These are phyloP conservation scores for Craterostigma plantagineum DNA, from an alignment of 257 asterid genomes.

Conservation along the genomic window DNA sequence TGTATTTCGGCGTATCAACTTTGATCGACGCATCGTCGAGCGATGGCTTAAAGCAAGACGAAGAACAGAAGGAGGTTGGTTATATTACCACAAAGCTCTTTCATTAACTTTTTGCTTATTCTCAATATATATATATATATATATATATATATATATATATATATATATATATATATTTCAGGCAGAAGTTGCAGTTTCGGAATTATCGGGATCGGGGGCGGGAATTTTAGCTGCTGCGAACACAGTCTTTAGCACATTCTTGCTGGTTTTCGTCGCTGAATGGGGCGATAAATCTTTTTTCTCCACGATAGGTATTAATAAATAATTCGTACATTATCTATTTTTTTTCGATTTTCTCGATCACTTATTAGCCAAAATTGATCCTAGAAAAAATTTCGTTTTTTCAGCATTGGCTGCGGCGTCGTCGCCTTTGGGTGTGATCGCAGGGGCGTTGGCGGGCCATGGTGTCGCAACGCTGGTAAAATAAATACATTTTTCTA, in stretches of 20 bases:
- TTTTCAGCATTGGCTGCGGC: conserved; percentile 88
- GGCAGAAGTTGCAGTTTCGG: conserved; percentile 91
- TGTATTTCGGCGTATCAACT: conserved; percentile 87
- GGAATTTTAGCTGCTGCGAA: conserved; percentile 73
- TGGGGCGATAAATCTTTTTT: conserved; percentile 98
- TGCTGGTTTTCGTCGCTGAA: conserved; percentile 84
- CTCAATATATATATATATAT: background rate
- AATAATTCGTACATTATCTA: too few species aligned
- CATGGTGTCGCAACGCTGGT: conserved; percentile 93
- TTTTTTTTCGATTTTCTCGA: too few species aligned
- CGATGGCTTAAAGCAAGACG: conserved; percentile 69
- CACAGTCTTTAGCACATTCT: conserved; percentile 63
- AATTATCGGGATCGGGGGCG: conserved; percentile 69
- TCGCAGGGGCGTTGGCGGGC: conserved; percentile 94
- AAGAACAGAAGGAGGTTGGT: conserved; percentile 90
- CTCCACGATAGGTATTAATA: conserved; percentile 91
- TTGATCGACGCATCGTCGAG: conserved; percentile 84
- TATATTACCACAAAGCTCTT: too few species aligned
- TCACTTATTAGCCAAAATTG: background rate
- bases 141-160: conserved; percentile 12
- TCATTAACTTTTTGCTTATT: too few species aligned
- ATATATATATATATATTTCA: conserved; percentile 14
- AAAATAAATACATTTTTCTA: conserved; percentile 7
- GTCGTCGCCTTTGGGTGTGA: conserved; percentile 93
- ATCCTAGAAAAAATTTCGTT: background rate